These are phyloP conservation scores for Pythium chondricola DNA, from an alignment of 352 stramenopile species.

Conservation along the genomic window DNA sequence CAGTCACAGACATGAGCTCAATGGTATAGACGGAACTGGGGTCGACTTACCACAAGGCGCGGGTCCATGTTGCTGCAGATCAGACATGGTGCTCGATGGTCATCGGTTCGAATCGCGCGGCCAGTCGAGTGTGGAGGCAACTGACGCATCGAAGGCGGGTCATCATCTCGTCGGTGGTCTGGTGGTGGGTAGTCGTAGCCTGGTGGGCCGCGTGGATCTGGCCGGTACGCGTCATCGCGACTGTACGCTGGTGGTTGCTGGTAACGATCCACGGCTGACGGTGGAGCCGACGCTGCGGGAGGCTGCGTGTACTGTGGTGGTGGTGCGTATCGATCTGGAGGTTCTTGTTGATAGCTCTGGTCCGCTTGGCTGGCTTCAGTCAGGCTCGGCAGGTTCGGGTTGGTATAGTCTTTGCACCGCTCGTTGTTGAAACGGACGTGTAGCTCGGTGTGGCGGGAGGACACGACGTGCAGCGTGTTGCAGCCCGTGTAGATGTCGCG, in stretches of 20 bases:
- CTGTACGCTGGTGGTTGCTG: slow-evolving; percentile 11
- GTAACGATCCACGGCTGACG: not conserved
- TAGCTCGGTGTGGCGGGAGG: slow-evolving; percentile 64
- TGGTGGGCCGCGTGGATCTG: slow-evolving; percentile 5
- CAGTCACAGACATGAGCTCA: not conserved
- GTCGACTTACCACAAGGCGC: slow-evolving; percentile 48
- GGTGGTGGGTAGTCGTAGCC: slow-evolving; percentile 13
- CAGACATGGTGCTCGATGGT: slow-evolving; percentile 50
- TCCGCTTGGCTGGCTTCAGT: slow-evolving; percentile 11
- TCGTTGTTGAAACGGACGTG: slow-evolving; percentile 76
- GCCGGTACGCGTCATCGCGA: not conserved
- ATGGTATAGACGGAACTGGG: no score
- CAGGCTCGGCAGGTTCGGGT: slow-evolving; percentile 56
- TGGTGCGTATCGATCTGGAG: slow-evolving; percentile 12
- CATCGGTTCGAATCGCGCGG: slow-evolving; percentile 47
- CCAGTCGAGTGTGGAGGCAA: slow-evolving; percentile 61
- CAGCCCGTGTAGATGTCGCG: slow-evolving; percentile 85
- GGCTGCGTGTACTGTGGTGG: not conserved
- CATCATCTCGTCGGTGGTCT: not conserved
- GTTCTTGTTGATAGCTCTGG: slow-evolving; percentile 8
- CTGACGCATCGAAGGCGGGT: not conserved
- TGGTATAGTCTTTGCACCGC: slow-evolving; percentile 64
- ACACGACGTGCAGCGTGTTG: slow-evolving; percentile 76
- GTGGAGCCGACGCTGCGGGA: not conserved
- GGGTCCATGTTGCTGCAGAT: slow-evolving; percentile 84